Evolutionary conservation across 2,329 filamentous ascomycete genomes (phyloP).

Genomic region (Arthrobotrys pseudoclavata): DNA sequence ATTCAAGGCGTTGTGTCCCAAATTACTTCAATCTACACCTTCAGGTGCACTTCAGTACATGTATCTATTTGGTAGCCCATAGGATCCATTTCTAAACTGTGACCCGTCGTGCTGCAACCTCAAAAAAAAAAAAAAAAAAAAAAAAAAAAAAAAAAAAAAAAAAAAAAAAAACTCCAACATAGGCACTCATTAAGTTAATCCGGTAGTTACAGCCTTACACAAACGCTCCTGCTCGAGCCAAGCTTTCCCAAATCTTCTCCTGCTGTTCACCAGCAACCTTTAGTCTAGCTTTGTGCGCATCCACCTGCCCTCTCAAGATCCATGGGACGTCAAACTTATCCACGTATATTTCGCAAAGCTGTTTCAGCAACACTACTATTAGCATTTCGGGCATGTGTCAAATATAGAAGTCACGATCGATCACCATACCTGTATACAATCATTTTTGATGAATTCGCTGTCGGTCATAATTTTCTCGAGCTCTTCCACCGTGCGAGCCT

Average conservation of each 20-base stretch:
- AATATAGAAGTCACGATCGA: background rate
- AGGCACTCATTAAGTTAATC: too few relatives aligned
- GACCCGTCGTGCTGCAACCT: too few relatives aligned
- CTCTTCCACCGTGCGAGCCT: slow-evolving; percentile 69
- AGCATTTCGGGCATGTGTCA: slow-evolving; percentile 12
- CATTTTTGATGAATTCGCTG: slow-evolving; percentile 65
- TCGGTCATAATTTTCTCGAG: slow-evolving; percentile 67
- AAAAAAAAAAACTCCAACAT: background rate
- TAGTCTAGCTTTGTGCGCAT: slow-evolving; percentile 50
- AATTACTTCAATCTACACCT: slow-evolving; percentile 1
- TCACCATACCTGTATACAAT: slow-evolving; percentile 65
- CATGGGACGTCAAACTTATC: slow-evolving; percentile 51
- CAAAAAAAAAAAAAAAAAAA: too few relatives aligned
- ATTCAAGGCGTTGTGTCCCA: slow-evolving; percentile 13
- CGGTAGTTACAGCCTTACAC: background rate
- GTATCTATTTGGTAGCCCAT: background rate
- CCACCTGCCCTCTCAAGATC: slow-evolving; percentile 51
- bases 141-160: background rate
- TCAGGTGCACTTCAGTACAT: background rate
- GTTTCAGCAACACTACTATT: background rate
- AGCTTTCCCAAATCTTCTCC: slow-evolving; percentile 45
- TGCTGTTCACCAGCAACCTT: slow-evolving; percentile 44
- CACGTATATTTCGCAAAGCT: slow-evolving; percentile 56
- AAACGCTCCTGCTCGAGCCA: slow-evolving; percentile 42
- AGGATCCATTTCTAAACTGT: slow-evolving; percentile 6